Percentiles rank a stretch among this genome's conserved stretches.
Conservation (phyloP, 2,329 filamentous ascomycete species). For the Paraphoma chrysanthemicola region DNA sequence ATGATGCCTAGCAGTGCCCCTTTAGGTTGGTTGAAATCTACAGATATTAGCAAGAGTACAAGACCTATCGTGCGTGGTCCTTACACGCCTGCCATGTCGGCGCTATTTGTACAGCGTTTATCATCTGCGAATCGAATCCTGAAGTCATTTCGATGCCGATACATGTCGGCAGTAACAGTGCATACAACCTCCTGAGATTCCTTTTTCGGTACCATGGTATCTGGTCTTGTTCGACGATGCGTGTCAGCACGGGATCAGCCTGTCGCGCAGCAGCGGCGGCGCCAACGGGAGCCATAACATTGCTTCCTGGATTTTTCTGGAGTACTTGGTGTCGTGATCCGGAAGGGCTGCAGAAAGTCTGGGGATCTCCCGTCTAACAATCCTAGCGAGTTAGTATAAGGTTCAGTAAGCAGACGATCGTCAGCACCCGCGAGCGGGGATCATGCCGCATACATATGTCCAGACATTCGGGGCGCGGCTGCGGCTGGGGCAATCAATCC, state of each 20-base stretch:
- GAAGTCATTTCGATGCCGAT: slow-evolving; percentile 44
- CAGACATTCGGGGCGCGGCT: slow-evolving; percentile 5
- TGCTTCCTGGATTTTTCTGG: not conserved
- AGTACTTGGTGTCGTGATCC: not conserved
- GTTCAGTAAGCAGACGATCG: slow-evolving; percentile 3
- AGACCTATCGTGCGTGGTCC: not conserved
- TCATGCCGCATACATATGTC: slow-evolving; percentile 13
- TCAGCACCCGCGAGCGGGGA: slow-evolving; percentile 5
- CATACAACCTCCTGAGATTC: slow-evolving; percentile 45
- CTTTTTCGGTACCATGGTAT: slow-evolving; percentile 49
- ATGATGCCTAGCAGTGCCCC: slow-evolving; percentile 51
- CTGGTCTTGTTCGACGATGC: slow-evolving; percentile 49
- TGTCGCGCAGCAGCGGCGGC: slow-evolving; percentile 18
- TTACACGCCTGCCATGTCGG: slow-evolving; percentile 35
- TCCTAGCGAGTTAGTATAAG: slow-evolving; percentile 1
- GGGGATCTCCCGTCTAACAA: not conserved
- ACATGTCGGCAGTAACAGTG: slow-evolving; percentile 42
- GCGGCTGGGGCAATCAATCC: slow-evolving; percentile 4
- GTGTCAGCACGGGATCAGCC: slow-evolving; percentile 50
- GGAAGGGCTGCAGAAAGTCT: not conserved
- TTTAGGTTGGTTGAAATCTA: slow-evolving; percentile 39
- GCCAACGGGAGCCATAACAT: slow-evolving; percentile 23
- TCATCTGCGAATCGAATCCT: slow-evolving; percentile 44
- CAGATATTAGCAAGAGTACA: not conserved
- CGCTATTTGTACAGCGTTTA: slow-evolving; percentile 40